Evolutionary conservation across 78 protist species (phyloP), one percentile per base, ranked within the genome.

Genomic region (Dictyostelium intermedium): DNA sequence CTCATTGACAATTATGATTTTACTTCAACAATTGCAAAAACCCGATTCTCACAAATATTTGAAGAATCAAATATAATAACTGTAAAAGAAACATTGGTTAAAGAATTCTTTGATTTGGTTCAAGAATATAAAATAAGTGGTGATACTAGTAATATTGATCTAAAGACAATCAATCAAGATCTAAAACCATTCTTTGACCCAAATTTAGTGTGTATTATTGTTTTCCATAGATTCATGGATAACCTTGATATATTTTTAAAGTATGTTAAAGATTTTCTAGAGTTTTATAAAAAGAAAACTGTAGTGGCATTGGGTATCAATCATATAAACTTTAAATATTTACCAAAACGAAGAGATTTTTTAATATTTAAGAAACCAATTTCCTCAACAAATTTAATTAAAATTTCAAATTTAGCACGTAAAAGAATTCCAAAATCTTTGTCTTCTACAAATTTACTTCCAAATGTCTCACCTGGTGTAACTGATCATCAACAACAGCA

Each of bases 151-250:
- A 72, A 72, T 4, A 34, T 72, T 34, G 79, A 34, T 6, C 18
- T 32, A 3, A 34, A 34, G 1, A 18, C 30, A 18, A 34, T 72
- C 0, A 11, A 16, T 0, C n/a, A n/a, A 16, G 43, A 72, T 0
- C 4, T 72, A 30, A 27, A 27, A 72, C 79, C 37, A 13, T 72
- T 72, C 35, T 72, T 72, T 34, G 79, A 72, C 6, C 47, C 79
- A 72, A 72, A 3, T 34, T 72, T 72, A 72, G 16, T 34, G 0
- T 27, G 39, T 30, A 72, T 72, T 5, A 34, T 72, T 34, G 79
- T 72, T 14, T 72, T 27, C 39, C 37, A 72, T 72, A 72, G 79
- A 72, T 72, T 34, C 45, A 72, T 72, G 79, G 79, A 72, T 34
- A 34, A 72, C 32, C 10, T 72, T 1, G 43, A 72, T 14, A 14